Evolutionary conservation across 2,329 filamentous ascomycete species (phyloP).

Genomic region (Drechslerella dactyloides): DNA sequence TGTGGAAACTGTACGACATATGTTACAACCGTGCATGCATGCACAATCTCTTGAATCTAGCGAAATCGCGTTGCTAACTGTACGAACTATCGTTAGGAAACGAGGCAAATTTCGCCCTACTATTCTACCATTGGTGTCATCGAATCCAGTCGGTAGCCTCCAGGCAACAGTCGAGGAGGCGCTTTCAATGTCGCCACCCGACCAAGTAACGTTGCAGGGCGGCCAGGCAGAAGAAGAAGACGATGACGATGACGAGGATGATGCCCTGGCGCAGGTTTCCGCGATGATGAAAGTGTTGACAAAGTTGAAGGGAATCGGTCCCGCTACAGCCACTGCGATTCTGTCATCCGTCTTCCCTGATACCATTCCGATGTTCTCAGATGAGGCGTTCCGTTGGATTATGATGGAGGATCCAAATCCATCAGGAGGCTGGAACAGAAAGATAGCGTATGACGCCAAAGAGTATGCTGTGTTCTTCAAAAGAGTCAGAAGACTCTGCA

Average conservation of each 20-base stretch:
- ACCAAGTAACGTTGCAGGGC: constrained; percentile 61
- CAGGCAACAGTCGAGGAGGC: constrained; percentile 59
- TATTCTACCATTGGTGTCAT: constrained; percentile 62
- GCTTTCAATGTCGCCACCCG: constrained; percentile 25
- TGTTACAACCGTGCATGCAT: no score
- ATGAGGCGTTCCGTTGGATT: constrained; percentile 78
- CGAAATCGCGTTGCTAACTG: background rate
- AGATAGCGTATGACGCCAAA: constrained; percentile 72
- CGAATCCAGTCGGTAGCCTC: constrained; percentile 65
- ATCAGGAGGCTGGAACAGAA: constrained; percentile 59
- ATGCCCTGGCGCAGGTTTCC: constrained; percentile 54
- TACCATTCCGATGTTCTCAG: constrained; percentile 75
- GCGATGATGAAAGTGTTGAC: constrained; percentile 65
- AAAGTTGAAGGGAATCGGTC: constrained; percentile 75
- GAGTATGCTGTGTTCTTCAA: constrained; percentile 69
- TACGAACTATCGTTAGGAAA: constrained; percentile 57
- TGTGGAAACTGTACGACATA: constrained; percentile 38
- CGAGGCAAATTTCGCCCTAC: constrained; percentile 63
- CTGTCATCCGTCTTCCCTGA: constrained; percentile 69
- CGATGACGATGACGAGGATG: no score
- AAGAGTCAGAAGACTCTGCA: constrained; percentile 31
- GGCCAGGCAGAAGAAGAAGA: constrained; percentile 61
- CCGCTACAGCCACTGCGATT: constrained; percentile 77
- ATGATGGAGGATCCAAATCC: constrained; percentile 63
- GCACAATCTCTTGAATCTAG: background rate